Conservation (phyloP, 352 stramenopile species). For the Globisporangium viniferum region DNA sequence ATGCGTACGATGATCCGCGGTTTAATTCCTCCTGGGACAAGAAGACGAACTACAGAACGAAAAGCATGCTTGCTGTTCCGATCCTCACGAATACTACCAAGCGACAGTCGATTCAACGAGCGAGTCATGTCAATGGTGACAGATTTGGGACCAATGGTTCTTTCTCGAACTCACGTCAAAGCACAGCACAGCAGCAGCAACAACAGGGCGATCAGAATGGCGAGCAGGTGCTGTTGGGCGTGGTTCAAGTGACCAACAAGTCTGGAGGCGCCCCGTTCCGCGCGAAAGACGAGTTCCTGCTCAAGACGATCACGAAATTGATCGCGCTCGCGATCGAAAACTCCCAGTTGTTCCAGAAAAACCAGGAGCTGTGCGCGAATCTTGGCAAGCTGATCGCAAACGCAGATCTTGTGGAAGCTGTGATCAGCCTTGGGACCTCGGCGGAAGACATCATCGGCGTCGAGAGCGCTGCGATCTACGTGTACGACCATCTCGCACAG, state of each 20-base stretch:
- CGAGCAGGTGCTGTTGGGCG: slow-evolving; percentile 51
- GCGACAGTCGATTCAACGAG: slow-evolving; percentile 20
- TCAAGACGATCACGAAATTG: slow-evolving; percentile 72
- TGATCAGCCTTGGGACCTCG: slow-evolving; percentile 45
- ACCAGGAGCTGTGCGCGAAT: slow-evolving; percentile 61
- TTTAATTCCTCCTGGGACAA: slow-evolving; percentile 81
- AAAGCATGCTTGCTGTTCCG: slow-evolving; percentile 73
- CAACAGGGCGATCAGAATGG: not conserved
- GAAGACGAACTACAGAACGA: slow-evolving; percentile 79
- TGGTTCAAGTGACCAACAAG: slow-evolving; percentile 84
- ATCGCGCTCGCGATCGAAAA: slow-evolving; percentile 80
- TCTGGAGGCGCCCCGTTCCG: slow-evolving; percentile 70
- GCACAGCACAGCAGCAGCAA: not conserved
- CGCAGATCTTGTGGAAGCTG: slow-evolving; percentile 56
- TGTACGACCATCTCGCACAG: slow-evolving; percentile 34
- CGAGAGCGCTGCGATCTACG: slow-evolving; percentile 62
- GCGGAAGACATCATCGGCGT: slow-evolving; percentile 75
- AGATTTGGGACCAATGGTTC: too few relatives aligned
- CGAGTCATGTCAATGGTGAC: slow-evolving; percentile 4
- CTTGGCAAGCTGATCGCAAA: slow-evolving; percentile 61
- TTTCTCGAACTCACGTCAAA: not conserved
- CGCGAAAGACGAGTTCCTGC: slow-evolving; percentile 74
- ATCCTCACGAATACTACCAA: slow-evolving; percentile 50
- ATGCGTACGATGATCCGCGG: slow-evolving; percentile 70
- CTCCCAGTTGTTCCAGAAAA: slow-evolving; percentile 79